Evolutionary conservation across 169 alveolate genomes (phyloP), one percentile per base, ranked within the genome.

Genomic region (Eimeria nieschulzi): DNA sequence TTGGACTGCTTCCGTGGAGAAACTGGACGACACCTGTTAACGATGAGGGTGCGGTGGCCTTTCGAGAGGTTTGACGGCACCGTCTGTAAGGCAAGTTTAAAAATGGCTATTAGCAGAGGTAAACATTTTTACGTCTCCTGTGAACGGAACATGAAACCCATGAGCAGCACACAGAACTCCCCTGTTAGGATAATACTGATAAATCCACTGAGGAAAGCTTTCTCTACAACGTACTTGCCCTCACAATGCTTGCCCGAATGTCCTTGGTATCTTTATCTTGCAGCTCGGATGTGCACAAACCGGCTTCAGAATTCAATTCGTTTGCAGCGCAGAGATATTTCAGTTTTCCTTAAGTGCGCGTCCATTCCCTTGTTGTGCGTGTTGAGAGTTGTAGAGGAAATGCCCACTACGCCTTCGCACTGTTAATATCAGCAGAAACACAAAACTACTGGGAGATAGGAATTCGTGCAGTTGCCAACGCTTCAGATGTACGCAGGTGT

Each of bases 71-170:
- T 88, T 23, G 88, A 76, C 73, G 55, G 76, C 46, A 80, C 86
- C 7, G 72, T 59, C 25, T 90, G 93, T 84, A 90, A 90, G 82
- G 90, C 93, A 21, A 78, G 72, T 46, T 61, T 90, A 66, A 90
- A 90, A 23, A 78, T 90, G 90, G 90, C 93, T 9, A 78, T 78
- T 63, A 90, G 90, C 90, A 63, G 93, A 79, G 90, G 93, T 90
- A 56, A 51, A 15, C 61, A 5, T 33, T 61, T 0, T 8, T 12
- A 17, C 23, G 25, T 54, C 64, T 54, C 46, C 23, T 75, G 46
- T 3, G 46, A 33, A 33, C 46, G 46, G 46, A 33, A 33, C 46
- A 33, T 33, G 46, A 33, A 33, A 33, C 46, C 46, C 46, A 33
- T 33, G 46, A 33, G 46, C 46, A 33, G 46, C 46, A 33, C 46